Evolutionary conservation across 148 eudicot species (phyloP), one percentile per base, ranked within the genome.

Genomic region (Fagopyrum esculentum): DNA sequence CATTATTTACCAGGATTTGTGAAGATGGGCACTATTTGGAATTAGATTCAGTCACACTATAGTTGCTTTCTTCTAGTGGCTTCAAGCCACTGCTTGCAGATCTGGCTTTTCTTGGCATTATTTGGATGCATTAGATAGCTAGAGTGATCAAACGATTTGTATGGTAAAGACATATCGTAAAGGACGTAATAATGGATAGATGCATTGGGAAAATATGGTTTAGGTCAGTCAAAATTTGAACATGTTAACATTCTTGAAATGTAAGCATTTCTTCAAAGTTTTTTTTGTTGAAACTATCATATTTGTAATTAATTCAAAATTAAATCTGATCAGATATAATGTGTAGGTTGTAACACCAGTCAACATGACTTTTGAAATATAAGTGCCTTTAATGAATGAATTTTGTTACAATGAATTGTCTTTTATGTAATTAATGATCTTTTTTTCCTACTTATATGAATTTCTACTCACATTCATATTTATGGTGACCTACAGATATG

Each of bases 291-390:
- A 22, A 22, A 22, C 26, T 22, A 22, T 22, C 26, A 22, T 22
- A 22, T 22, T 22, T 22, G 26, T 22, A 22, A 22, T 22, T 22
- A 22, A 3, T 35, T 51, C 50, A 40, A 35, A 16, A 45, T n/a
- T 70, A 4, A 16, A 70, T 3, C 9, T 69, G 72, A 71, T 71
- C 54, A 17, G 40, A 35, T 59, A 13, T 26, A 73, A 26, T 56
- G 22, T 84, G 83, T 90, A 93, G 98, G 92, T 93, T 85, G 96
- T 93, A 64, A 29, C 96, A 29, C 98, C 98, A 49, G 93, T 93
- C 75, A 90, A 93, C 80, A 93, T 93, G 98, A 93, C 98, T 52
- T 87, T 89, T 75, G 88, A 87, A 84, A 93, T 93, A 96, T 93
- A 83, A 87, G 98, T 76, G 57, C 19, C 17, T 16, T 56, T 56